Evolutionary conservation across 2,329 filamentous ascomycete genomes (phyloP).

Genomic region (Ascocoryne sarcoides): DNA sequence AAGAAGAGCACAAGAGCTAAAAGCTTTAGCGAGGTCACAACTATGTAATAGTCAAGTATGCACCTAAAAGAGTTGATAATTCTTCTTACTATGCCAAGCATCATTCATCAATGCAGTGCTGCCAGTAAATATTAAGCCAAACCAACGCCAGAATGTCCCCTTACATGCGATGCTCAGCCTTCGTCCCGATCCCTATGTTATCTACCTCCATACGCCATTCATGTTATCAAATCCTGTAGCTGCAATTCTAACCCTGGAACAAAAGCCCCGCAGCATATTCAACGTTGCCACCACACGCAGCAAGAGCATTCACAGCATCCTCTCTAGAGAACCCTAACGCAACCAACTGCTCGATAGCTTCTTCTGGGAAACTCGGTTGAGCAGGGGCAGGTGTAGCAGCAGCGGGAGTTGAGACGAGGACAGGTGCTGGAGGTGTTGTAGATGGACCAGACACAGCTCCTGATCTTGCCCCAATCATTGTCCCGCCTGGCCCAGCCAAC

Average conservation of each 20-base stretch:
- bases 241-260: constrained; percentile 40
- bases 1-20: no score
- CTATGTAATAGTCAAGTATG: not conserved
- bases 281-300: constrained; percentile 76
- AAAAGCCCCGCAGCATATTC: constrained; percentile 81
- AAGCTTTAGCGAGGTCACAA: not conserved
- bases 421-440: constrained; percentile 21
- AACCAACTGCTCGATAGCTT: constrained; percentile 66
- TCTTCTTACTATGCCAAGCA: constrained; percentile 10
- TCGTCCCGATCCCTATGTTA: not conserved
- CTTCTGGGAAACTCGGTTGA: constrained; percentile 35
- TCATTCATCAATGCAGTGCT: not conserved
- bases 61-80: no score
- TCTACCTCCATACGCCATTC: not conserved
- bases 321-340: constrained; percentile 69
- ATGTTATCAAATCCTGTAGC: not conserved
- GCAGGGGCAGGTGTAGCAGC: constrained; percentile 14
- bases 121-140: no score
- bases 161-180: constrained; percentile 16
- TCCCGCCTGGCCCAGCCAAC: constrained; percentile 78
- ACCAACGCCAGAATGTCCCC: constrained; percentile 6
- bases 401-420: constrained; percentile 9
- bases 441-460: constrained; percentile 56
- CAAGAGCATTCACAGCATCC: constrained; percentile 70
- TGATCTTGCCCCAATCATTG: constrained; percentile 73